Base-by-base conservation (phyloP, 495 filamentous ascomycete species). In the Hyaloscypha finlandica region DNA sequence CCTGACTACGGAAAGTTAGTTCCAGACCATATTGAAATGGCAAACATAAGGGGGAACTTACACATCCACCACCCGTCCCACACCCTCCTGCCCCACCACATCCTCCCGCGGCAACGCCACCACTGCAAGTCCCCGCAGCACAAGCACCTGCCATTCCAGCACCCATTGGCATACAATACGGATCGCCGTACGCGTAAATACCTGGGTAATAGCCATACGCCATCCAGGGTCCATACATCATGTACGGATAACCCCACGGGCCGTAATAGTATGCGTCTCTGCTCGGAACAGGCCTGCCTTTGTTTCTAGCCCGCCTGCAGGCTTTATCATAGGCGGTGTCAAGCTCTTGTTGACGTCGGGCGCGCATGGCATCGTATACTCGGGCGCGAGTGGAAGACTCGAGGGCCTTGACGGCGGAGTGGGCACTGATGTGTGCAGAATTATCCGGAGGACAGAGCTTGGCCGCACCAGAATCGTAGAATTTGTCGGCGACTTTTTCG, bases 361-460 rank as follows among this genome's bases (percentile, higher is more conserved):
- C 53, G n/a, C 68, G 63, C 12, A 79, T 53, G 19, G 70, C 73
- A 8, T 76, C 74, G 1, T 71, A 29, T 6, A 75, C 67, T 14
- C 73, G 48, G 2, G 64, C 57, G 31, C 74, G 53, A 39, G 42
- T 29, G 4, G 33, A 22, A 14, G 60, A 29, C 29, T 69, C 53
- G 19, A 64, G 63, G 66, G 77, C 71, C 9, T 69, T 73, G 1
- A 86, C 79, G 5, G 85, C 80, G 74, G 86, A 91, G 80, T 94
- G 91, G 0, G 89, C 80, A 8, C 85, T 89, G 75, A 94, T 90
- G 75, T 94, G 91, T 1, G 88, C 85, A 69, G 85, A 87, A 60
- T 83, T 86, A 65, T 83, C 70, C 2, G 83, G 83, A 4, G 86
- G 82, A 67, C 80, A 83, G 56, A 82, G 72, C 54, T 85, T 71